Conservation (phyloP, 345 rosid genomes). For the Lumnitzera racemosa region DNA sequence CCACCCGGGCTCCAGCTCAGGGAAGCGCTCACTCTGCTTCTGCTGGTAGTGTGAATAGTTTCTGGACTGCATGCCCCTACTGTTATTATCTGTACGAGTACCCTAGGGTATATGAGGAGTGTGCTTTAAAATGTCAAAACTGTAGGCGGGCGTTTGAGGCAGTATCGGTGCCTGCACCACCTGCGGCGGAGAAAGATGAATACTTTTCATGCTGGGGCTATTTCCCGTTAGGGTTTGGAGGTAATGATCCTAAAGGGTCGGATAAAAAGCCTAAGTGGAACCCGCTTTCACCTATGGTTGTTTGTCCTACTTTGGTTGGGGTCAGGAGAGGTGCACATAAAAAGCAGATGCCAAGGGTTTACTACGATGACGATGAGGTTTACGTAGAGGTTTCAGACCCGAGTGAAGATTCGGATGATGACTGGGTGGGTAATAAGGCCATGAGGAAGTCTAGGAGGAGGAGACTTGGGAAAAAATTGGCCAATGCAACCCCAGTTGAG, state of each 20-base stretch:
- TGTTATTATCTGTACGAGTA: conserved; percentile 79
- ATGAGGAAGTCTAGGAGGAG: conserved; percentile 37
- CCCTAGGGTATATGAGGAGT: conserved; percentile 65
- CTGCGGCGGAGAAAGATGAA: conserved; percentile 43
- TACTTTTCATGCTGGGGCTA: conserved; percentile 72
- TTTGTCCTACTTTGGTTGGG: conserved; percentile 21
- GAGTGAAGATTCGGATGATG: conserved; percentile 38
- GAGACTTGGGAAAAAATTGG: conserved; percentile 33
- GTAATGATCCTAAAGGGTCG: conserved; percentile 11
- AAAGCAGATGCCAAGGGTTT: conserved; percentile 24
- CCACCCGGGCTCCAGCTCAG: background rate
- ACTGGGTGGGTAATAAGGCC: conserved; percentile 35
- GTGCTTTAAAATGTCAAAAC: conserved; percentile 62
- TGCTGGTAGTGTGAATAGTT: conserved; percentile 28
- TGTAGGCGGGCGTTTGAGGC: conserved; percentile 86
- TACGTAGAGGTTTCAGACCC: conserved; percentile 55
- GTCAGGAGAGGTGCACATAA: background rate
- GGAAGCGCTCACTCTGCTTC: background rate
- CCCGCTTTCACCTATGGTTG: conserved; percentile 64
- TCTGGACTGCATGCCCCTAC: conserved; percentile 96
- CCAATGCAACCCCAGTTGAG: conserved; percentile 23
- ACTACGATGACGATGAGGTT: conserved; percentile 41
- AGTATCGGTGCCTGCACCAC: conserved; percentile 52
- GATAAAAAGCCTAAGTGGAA: conserved; percentile 46
- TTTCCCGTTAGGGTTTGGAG: conserved; percentile 63